Percentiles rank a stretch among this genome's conserved stretches.
Evolutionary conservation across 163 green algal species (phyloP).

Genomic region (Chloromonas sp.): DNA sequence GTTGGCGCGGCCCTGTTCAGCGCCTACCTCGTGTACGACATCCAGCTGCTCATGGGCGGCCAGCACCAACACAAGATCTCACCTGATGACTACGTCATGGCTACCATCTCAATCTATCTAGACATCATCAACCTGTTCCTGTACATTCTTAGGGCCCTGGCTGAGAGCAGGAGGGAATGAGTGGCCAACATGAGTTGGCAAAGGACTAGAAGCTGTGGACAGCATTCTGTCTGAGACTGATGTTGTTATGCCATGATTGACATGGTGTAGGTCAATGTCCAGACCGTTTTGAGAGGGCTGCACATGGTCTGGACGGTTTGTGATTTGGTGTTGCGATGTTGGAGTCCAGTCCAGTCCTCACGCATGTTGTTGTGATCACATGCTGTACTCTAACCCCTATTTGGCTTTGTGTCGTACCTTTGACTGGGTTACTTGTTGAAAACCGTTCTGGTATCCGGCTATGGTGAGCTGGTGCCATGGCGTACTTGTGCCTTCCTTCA

Average conservation of each 20-base stretch:
- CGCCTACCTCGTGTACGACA: constrained; percentile 25
- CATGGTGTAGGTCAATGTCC: too few relatives aligned
- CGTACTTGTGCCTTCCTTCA: too few relatives aligned
- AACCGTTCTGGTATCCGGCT: not conserved
- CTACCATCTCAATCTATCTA: constrained; percentile 49
- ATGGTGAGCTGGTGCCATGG: too few relatives aligned
- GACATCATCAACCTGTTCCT: constrained; percentile 30
- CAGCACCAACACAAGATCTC: constrained; percentile 28
- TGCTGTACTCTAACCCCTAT: not conserved
- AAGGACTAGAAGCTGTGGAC: too few relatives aligned
- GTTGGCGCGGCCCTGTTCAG: constrained; percentile 16
- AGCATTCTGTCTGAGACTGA: too few relatives aligned
- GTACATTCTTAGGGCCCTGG: not conserved
- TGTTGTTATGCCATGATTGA: too few relatives aligned
- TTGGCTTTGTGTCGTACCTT: not conserved
- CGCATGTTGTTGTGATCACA: too few relatives aligned
- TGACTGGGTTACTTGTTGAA: not conserved
- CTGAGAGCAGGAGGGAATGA: not conserved
- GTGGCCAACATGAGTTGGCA: too few relatives aligned
- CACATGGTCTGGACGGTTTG: too few relatives aligned
- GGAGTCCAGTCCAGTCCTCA: too few relatives aligned
- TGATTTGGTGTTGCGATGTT: too few relatives aligned
- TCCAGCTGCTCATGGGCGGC: constrained; percentile 25
- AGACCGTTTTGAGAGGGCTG: too few relatives aligned
- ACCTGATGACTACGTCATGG: constrained; percentile 65